Conservation (phyloP, 768 basidiomycete species). For the Tulasnella sp. region DNA sequence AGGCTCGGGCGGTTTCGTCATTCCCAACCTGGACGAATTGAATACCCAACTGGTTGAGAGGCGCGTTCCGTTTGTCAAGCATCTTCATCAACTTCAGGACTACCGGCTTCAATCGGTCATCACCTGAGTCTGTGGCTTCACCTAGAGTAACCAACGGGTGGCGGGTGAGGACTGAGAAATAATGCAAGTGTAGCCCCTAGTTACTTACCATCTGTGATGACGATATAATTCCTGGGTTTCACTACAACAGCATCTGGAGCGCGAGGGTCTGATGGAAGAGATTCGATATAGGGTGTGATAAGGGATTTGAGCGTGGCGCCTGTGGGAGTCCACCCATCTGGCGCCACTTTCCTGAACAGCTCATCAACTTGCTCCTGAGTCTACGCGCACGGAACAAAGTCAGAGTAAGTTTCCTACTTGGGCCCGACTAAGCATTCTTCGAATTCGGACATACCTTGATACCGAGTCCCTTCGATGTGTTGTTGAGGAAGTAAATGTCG, state of each 20-base stretch:
- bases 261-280: conserved; percentile 43
- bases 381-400: conserved; percentile 35
- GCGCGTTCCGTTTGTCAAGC: conserved; percentile 41
- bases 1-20: conserved; percentile 40
- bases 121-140: background rate
- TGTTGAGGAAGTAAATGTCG: conserved; percentile 60
- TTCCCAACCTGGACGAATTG: conserved; percentile 72
- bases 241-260: conserved; percentile 37
- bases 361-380: conserved; percentile 41
- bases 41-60: conserved; percentile 45
- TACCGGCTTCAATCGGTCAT: background rate
- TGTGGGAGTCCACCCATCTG: conserved; percentile 43
- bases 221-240: conserved; percentile 56
- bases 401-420: background rate
- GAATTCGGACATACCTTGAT: background rate
- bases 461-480: background rate
- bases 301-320: conserved; percentile 35
- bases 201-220: conserved; percentile 60
- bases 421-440: background rate
- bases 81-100: conserved; percentile 30
- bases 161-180: background rate
- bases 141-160: conserved; percentile 18
- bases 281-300: conserved; percentile 37
- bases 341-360: conserved; percentile 48
- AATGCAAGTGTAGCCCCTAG: background rate